Evolutionary conservation across 2,329 filamentous ascomycete species (phyloP).

Genomic region (Harringtonia lauricola): DNA sequence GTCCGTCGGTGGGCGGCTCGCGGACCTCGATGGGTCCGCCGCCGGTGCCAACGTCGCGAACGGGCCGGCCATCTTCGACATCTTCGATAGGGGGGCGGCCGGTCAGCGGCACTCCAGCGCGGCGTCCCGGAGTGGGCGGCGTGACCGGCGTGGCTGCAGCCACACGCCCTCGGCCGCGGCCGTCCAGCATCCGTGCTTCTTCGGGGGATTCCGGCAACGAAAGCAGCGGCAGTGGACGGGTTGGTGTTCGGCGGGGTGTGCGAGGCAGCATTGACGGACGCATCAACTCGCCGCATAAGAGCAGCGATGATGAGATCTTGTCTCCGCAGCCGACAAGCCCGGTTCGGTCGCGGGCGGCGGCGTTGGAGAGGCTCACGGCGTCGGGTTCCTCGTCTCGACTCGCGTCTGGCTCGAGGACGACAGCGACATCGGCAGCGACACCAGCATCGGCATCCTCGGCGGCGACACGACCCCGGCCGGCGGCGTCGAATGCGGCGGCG

Average conservation of each 20-base stretch:
- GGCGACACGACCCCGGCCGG: conserved; percentile 18
- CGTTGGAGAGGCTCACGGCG: conserved; percentile 38
- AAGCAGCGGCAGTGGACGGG: conserved; percentile 3
- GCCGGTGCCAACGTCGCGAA: conserved; percentile 31
- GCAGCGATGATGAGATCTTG: conserved; percentile 38
- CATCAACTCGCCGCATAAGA: conserved; percentile 28
- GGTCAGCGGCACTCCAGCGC: conserved; percentile 9
- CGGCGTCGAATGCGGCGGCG: conserved; percentile 26
- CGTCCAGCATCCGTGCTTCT: conserved; percentile 28
- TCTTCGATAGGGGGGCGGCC: conserved; percentile 18
- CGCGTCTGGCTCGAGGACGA: conserved; percentile 10
- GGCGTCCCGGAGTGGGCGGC: conserved; percentile 12
- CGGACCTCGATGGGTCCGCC: conserved; percentile 62
- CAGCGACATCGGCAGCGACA: conserved; percentile 16
- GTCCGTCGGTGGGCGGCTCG: conserved; percentile 39
- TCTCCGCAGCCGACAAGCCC: conserved; percentile 41
- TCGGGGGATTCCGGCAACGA: conserved; percentile 37
- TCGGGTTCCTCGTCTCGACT: conserved; percentile 13
- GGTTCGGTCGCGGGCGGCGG: conserved; percentile 35
- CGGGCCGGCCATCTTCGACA: conserved; percentile 25
- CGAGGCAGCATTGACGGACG: conserved; percentile 18
- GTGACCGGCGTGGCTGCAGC: conserved; percentile 15
- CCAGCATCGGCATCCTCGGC: not conserved
- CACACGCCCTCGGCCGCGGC: conserved; percentile 23
- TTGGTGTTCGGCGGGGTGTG: conserved; percentile 23